Percentiles rank a stretch among this genome's conserved stretches.
Conservation (phyloP, 345 rosid genomes). For the Hibiscus tridactylites region DNA sequence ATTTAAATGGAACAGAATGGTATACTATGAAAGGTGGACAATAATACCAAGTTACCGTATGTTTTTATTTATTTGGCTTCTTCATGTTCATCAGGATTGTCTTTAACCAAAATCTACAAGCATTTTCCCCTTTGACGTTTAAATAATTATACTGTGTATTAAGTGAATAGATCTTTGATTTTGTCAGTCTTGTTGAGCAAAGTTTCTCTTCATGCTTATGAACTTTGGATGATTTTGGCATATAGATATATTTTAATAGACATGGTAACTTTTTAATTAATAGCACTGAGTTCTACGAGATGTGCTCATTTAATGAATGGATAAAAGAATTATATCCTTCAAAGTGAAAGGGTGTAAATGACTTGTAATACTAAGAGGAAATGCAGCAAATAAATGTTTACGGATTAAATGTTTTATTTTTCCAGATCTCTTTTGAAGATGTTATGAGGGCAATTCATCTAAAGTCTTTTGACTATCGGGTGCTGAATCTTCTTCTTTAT, state of each 20-base stretch:
- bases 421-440: slow-evolving; percentile 55
- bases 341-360: background rate
- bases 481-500: slow-evolving; percentile 73
- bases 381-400: background rate
- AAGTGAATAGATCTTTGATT: background rate
- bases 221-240: background rate
- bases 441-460: slow-evolving; percentile 62
- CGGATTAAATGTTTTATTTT: background rate
- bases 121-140: background rate
- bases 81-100: background rate
- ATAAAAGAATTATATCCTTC: background rate
- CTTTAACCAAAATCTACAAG: background rate
- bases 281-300: background rate
- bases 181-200: background rate
- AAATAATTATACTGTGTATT: background rate
- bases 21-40: background rate
- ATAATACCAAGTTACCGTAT: background rate
- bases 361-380: background rate
- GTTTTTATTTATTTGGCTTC: background rate
- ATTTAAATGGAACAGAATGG: background rate
- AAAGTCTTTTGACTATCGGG: slow-evolving; percentile 83
- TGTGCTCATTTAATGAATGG: background rate
- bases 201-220: background rate
- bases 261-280: background rate
- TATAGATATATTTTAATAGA: background rate